These are phyloP conservation scores for Handroanthus guayacan DNA, from an alignment of 257 asterid genomes.

Conservation along the genomic window DNA sequence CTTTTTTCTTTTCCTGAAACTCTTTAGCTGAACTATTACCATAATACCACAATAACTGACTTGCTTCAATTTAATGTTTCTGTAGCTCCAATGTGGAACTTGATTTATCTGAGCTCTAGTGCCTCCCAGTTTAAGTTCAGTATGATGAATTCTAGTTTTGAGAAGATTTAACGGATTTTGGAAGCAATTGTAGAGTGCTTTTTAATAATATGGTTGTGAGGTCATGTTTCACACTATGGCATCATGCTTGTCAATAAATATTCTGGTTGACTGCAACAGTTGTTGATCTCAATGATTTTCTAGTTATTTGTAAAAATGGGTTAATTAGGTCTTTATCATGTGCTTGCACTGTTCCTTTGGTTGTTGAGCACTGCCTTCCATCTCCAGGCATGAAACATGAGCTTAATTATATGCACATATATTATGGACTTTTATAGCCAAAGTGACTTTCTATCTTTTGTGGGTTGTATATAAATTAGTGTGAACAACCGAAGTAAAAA, in stretches of 20 bases:
- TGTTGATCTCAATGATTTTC: constrained; percentile 11
- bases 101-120: not conserved
- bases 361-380: constrained; percentile 18
- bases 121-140: not conserved
- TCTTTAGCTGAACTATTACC: not conserved
- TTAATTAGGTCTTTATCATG: no score
- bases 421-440: not conserved
- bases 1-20: not conserved
- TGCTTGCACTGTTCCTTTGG: constrained; percentile 23
- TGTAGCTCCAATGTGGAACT: not conserved
- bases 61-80: not conserved
- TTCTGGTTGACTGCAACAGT: constrained; percentile 36
- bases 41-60: not conserved
- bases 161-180: not conserved
- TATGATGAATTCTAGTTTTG: not conserved
- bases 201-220: not conserved
- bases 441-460: not conserved
- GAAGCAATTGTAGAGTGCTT: constrained; percentile 13
- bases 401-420: not conserved
- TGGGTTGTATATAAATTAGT: no score
- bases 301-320: no score
- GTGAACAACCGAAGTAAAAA: no score
- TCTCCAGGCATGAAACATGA: not conserved
- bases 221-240: constrained; percentile 23
- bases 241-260: not conserved